These are phyloP conservation scores for Stephanodiscus triporus DNA, from an alignment of 108 stramenopile species.

Conservation along the genomic window DNA sequence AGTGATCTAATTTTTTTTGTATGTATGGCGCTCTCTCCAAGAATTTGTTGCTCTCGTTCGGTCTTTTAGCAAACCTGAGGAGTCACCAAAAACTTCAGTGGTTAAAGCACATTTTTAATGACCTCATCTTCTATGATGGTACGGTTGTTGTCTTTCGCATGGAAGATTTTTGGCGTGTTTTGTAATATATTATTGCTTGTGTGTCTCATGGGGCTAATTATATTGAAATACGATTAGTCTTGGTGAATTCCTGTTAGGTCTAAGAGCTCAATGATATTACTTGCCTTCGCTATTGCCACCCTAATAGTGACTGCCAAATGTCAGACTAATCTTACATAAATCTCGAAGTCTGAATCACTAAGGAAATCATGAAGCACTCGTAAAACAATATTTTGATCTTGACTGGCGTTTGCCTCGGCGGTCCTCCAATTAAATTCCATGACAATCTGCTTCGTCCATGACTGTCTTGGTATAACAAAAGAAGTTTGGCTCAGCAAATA, in stretches of 20 bases:
- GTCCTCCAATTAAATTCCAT: constrained; percentile 39
- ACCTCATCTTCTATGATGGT: neutral
- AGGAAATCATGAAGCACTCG: constrained; percentile 38
- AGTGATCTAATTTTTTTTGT: neutral
- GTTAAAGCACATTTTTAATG: neutral
- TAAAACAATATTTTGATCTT: constrained; percentile 20
- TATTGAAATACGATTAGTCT: neutral
- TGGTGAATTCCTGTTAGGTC: neutral
- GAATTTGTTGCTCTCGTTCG: constrained; percentile 38
- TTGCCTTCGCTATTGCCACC: too few relatives aligned
- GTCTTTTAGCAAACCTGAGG: constrained; percentile 19
- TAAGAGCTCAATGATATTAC: neutral
- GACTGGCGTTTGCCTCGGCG: constrained; percentile 27
- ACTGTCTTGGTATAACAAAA: constrained; percentile 16
- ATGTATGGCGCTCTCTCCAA: neutral
- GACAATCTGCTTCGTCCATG: constrained; percentile 17
- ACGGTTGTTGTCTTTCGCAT: neutral
- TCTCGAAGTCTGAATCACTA: constrained; percentile 25
- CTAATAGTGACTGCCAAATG: too few relatives aligned
- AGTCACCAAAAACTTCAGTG: constrained; percentile 9
- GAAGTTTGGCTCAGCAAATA: constrained; percentile 33
- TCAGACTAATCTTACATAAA: too few relatives aligned
- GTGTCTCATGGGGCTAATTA: neutral
- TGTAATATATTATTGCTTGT: neutral
- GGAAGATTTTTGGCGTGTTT: neutral